Conservation (phyloP, 257 asterid genomes). For the Solanum neorickii region DNA sequence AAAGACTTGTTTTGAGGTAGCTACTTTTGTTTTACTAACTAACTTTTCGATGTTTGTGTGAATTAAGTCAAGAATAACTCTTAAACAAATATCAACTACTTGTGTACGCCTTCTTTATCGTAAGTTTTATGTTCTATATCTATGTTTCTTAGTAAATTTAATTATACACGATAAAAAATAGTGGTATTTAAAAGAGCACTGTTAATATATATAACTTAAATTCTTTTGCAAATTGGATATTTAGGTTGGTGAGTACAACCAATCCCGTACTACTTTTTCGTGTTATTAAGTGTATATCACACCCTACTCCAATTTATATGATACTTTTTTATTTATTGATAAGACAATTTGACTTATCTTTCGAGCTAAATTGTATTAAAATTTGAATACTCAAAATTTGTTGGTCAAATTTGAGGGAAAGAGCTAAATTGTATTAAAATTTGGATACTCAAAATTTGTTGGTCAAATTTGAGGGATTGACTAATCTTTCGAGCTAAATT, state of each 20-base stretch:
- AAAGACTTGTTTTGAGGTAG: not conserved
- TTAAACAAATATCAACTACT: not conserved
- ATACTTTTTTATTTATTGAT: not conserved
- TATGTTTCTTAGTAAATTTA: too few relatives aligned
- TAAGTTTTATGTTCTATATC: not conserved
- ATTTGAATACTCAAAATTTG: too few relatives aligned
- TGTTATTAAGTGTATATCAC: not conserved
- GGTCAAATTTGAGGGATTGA: not conserved
- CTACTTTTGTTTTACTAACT: not conserved
- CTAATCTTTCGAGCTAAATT: too few relatives aligned
- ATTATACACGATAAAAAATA: too few relatives aligned
- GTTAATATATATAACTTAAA: too few relatives aligned
- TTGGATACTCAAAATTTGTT: too few relatives aligned
- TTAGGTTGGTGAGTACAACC: not conserved
- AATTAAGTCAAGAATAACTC: not conserved
- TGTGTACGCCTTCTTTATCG: not conserved
- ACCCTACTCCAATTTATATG: not conserved
- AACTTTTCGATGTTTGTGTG: not conserved
- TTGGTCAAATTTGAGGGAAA: not conserved
- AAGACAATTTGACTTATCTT: not conserved
- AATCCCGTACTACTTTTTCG: not conserved
- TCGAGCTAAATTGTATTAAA: not conserved
- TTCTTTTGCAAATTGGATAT: too few relatives aligned
- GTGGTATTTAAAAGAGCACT: too few relatives aligned
- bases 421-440: not conserved